Evolutionary conservation across 768 basidiomycete species (phyloP).

Genomic region (Tephrocybe sp.): DNA sequence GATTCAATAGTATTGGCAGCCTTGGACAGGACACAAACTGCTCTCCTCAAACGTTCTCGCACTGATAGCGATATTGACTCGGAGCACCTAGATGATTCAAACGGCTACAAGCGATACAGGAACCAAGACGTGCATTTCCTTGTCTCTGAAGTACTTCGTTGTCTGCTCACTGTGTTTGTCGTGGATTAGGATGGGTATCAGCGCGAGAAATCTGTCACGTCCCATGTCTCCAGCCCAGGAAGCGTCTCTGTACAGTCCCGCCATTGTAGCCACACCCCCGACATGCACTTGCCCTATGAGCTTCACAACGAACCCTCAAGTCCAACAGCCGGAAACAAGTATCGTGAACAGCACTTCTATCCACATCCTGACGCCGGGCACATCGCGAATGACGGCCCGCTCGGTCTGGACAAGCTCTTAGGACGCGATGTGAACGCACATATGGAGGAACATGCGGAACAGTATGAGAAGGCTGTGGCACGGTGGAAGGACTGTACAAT

Average conservation of each 20-base stretch:
- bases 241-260: constrained; percentile 5
- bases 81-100: neutral
- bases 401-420: constrained; percentile 37
- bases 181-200: constrained; percentile 14
- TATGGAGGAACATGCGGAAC: constrained; percentile 37
- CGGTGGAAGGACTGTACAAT: constrained; percentile 51
- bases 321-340: constrained; percentile 3
- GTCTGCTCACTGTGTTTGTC: neutral
- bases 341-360: neutral
- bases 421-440: constrained; percentile 44
- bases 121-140: constrained; percentile 8
- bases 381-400: neutral
- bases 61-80: constrained; percentile 1
- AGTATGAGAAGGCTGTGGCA: constrained; percentile 42
- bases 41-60: constrained; percentile 8
- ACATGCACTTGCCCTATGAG: constrained; percentile 4
- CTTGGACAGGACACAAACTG: constrained; percentile 1
- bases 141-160: too few species aligned
- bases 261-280: constrained; percentile 4
- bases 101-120: constrained; percentile 11
- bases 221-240: constrained; percentile 7
- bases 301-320: constrained; percentile 6
- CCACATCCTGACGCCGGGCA: constrained; percentile 1
- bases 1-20: constrained; percentile 2
- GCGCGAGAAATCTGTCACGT: constrained; percentile 3